Evolutionary conservation across 164 flowering plant genomes (phyloP), one percentile per base, ranked within the genome.

Genomic region (Magnolia changhungtana): DNA sequence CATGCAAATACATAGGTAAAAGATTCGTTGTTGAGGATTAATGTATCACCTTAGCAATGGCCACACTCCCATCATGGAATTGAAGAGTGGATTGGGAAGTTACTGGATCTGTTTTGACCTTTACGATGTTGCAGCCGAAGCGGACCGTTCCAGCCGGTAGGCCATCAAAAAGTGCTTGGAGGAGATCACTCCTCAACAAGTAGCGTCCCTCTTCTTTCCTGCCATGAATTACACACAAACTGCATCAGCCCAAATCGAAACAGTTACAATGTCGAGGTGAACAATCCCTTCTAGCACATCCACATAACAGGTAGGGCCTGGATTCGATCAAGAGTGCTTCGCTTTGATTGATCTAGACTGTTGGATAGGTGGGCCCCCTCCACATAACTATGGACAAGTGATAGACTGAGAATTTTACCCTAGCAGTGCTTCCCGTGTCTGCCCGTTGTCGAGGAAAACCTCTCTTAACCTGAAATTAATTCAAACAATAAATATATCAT

Each of bases 131-230:
- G 77, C 82, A 80, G 11, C 83, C 81, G 75, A 83, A 84, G 0
- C 80, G 81, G 20, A 89, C 71, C 0, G 87, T 86, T 7, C 63
- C 83, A 0, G 20, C n/a, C 0, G 92, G 90, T 16, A 89, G 65
- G 4, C 74, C 78, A 24, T 77, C 68, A 1, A 83, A 79, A 4
- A 89, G 49, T 0, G 81, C n/a, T 11, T 81, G 64, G 2, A 86
- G 61, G 1, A 89, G 84, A 65, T 85, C 89, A 24, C 75, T 81
- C 52, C 92, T 78, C 63, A 72, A 80, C 63, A 88, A 50, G 74
- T 88, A 86, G 18, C 90, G 82, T 23, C 68, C 69, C 69, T 89
- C 92, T 18, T 84, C 87, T 7, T 65, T 31, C 73, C 88, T 86
- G 61, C 11, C 24, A 49, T 16, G n/a, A 24, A 37, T 37, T 16